Conservation (phyloP, 805 yeast species). For the Spathaspora gorwiae region DNA sequence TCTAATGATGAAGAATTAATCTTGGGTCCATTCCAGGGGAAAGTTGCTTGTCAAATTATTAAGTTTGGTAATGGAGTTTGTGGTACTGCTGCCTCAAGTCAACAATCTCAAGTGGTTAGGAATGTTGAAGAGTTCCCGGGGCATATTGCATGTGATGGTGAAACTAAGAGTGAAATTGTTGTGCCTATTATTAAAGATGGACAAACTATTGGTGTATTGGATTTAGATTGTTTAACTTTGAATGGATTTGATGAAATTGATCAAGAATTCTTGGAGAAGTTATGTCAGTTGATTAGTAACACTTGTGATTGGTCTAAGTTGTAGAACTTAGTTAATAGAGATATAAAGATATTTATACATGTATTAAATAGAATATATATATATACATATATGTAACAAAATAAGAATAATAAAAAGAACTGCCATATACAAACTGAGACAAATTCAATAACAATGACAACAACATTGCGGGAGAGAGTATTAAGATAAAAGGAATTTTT, state of each 20-base stretch:
- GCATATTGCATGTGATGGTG: slow-evolving; percentile 97
- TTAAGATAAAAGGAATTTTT: no score
- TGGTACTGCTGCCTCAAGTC: slow-evolving; percentile 68
- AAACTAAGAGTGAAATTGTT: slow-evolving; percentile 87
- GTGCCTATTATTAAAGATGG: slow-evolving; percentile 60
- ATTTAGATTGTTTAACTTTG: slow-evolving; percentile 68
- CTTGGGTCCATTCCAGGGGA: slow-evolving; percentile 93
- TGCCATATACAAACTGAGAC: no score
- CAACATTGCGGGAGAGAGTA: no score
- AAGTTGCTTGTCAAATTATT: slow-evolving; percentile 90
- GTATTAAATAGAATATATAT: no score
- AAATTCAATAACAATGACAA: no score
- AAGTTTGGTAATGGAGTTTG: slow-evolving; percentile 83
- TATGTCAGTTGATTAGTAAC: slow-evolving; percentile 50
- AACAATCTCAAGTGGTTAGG: slow-evolving; percentile 65
- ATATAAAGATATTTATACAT: no score
- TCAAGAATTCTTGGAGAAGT: slow-evolving; percentile 49
- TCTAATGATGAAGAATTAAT: slow-evolving; percentile 44
- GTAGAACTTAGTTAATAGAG: neutral
- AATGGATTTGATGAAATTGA: slow-evolving; percentile 70
- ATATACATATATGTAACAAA: no score
- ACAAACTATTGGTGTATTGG: slow-evolving; percentile 68
- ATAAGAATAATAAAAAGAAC: no score
- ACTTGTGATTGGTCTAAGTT: slow-evolving; percentile 46
- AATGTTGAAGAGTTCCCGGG: slow-evolving; percentile 81